Evolutionary conservation across 129 eudicot species (phyloP), one percentile per base, ranked within the genome.

Genomic region (Arctium lappa): DNA sequence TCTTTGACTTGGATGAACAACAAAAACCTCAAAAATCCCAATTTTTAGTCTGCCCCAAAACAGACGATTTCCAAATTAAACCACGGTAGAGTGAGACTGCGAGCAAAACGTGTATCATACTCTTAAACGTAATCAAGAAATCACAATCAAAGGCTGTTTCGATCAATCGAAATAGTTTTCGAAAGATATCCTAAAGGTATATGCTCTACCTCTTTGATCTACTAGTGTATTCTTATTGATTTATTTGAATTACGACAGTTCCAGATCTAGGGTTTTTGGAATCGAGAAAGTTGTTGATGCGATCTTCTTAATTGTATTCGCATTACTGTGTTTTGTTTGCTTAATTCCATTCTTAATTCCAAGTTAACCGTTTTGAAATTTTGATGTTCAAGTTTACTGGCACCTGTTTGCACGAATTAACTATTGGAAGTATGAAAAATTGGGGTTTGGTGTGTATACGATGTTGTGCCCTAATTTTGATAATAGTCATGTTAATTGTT

Each of bases 1-100:
- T 79, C 76, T 78, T 78, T 78, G 87, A 84, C 87, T 78, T 83
- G 31, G 74, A 68, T 48, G 73, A 82, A 69, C 69, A 76, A 37
- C 33, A 76, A 83, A 70, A 69, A 40, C 86, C 87, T 78, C 83
- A 84, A 84, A 79, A 84, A 73, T 79, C 87, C 83, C 87, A 63
- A 81, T 36, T 62, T 74, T 74, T 8, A 69, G 60, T 69, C 36
- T 81, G 22, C 72, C 85, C 87, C 86, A 39, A 83, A 77, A 66
- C 68, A 37, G 37, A 50, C 72, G 75, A 66, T 82, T 81, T 53
- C 78, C 56, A 83, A 78, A n/a, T 83, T 33, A 76, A 76, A 50
- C 76, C 6, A 33, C 6, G 68, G 37, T 68, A 31, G 68, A 60
- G 30, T 63, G 42, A 71, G 79, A 77, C 70, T 62, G 8, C 72